Evolutionary conservation across 768 basidiomycete species (phyloP).

Genomic region (Suillus decipiens): DNA sequence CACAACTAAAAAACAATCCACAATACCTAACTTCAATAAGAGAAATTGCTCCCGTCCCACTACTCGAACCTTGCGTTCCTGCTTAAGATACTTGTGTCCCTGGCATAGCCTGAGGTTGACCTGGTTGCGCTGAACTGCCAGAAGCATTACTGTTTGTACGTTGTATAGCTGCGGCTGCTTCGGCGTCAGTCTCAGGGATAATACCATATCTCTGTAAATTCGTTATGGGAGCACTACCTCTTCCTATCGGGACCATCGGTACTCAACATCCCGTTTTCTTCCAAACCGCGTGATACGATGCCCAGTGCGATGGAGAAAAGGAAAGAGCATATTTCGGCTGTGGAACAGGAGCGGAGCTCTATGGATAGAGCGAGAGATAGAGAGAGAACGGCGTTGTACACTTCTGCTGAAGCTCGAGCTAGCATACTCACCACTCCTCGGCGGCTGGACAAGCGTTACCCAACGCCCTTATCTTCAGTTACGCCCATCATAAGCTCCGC

Average conservation of each 20-base stretch:
- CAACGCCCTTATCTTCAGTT: slow-evolving; percentile 9
- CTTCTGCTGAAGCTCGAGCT: slow-evolving; percentile 27
- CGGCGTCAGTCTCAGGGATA: not conserved
- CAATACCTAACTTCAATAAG: not conserved
- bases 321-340: no score
- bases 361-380: slow-evolving; percentile 26
- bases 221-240: slow-evolving; percentile 47
- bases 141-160: not conserved
- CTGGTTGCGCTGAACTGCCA: not conserved
- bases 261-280: slow-evolving; percentile 40
- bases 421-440: slow-evolving; percentile 5
- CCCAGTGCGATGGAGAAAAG: slow-evolving; percentile 24
- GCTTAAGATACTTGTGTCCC: not conserved
- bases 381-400: slow-evolving; percentile 19
- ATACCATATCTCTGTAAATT: not conserved
- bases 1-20: not conserved
- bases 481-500: slow-evolving; percentile 19
- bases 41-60: not conserved
- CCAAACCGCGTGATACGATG: slow-evolving; percentile 26
- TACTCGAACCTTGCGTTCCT: not conserved
- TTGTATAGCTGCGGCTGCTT: not conserved
- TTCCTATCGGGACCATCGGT: slow-evolving; percentile 42
- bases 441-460: slow-evolving; percentile 20
- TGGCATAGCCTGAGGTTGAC: not conserved
- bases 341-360: slow-evolving; percentile 30